Conservation (phyloP, 2,329 filamentous ascomycete genomes). For the Diaporthe amygdali region DNA sequence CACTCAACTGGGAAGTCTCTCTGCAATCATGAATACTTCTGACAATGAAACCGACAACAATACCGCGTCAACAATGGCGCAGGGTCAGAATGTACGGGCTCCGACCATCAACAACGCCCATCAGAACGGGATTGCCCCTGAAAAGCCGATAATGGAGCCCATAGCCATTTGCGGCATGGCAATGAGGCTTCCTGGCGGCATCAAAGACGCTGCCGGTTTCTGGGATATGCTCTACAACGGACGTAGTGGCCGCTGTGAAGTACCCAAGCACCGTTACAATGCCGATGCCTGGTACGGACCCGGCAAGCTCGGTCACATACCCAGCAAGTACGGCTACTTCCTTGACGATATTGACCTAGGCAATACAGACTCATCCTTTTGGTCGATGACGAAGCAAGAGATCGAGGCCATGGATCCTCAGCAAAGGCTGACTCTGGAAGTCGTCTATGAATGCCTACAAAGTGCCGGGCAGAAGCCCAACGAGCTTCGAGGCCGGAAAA, state of each 20-base stretch:
- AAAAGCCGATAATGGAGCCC: slow-evolving; percentile 27
- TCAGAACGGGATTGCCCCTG: neutral
- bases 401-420: slow-evolving; percentile 11
- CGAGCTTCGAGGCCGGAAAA: slow-evolving; percentile 26
- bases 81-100: neutral
- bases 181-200: slow-evolving; percentile 37
- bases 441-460: slow-evolving; percentile 26
- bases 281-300: neutral
- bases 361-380: slow-evolving; percentile 10
- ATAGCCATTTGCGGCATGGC: slow-evolving; percentile 41
- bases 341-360: slow-evolving; percentile 2
- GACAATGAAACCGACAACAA: neutral
- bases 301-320: slow-evolving; percentile 42
- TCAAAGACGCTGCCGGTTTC: slow-evolving; percentile 32
- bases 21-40: neutral
- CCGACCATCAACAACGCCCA: neutral
- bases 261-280: neutral
- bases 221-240: slow-evolving; percentile 40
- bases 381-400: neutral
- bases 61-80: neutral
- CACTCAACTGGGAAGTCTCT: neutral
- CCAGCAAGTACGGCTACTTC: slow-evolving; percentile 28
- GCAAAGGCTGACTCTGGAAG: slow-evolving; percentile 14
- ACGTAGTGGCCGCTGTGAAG: slow-evolving; percentile 27
- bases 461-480: slow-evolving; percentile 26